Conservation (phyloP, 306 rosid species). For the Ammopiptanthus mongolicus region DNA sequence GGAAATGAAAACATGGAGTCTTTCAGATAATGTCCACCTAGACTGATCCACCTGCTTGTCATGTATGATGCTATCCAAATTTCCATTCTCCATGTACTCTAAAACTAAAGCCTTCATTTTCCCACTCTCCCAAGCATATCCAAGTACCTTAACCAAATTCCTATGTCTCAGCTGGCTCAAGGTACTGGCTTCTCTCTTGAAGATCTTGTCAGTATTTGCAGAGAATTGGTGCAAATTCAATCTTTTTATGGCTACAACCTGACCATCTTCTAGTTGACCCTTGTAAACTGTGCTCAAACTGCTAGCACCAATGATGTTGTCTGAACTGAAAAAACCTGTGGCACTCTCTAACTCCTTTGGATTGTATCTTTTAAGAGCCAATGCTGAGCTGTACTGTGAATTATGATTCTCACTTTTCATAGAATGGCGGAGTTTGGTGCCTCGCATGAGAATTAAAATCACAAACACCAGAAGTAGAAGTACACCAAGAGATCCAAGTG, state of each 20-base stretch:
- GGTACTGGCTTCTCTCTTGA: constrained; percentile 64
- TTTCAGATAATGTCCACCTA: constrained; percentile 59
- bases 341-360: constrained; percentile 61
- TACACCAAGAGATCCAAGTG: constrained; percentile 43
- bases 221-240: constrained; percentile 67
- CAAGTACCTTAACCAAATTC: constrained; percentile 79
- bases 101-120: constrained; percentile 80
- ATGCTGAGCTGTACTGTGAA: constrained; percentile 22
- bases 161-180: constrained; percentile 72
- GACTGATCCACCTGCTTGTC: constrained; percentile 28
- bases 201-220: constrained; percentile 55
- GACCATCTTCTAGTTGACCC: constrained; percentile 56
- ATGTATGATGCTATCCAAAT: constrained; percentile 71
- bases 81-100: constrained; percentile 73
- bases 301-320: constrained; percentile 63
- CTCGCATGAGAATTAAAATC: constrained; percentile 20
- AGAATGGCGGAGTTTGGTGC: constrained; percentile 1
- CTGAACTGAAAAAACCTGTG: constrained; percentile 47
- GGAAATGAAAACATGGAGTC: constrained; percentile 48
- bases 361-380: constrained; percentile 58
- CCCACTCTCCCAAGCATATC: constrained; percentile 87
- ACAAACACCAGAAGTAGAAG: constrained; percentile 37
- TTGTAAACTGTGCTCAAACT: constrained; percentile 78
- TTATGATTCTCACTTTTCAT: constrained; percentile 30
- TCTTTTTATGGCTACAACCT: constrained; percentile 56